These are phyloP conservation scores for Scutellaria minor DNA, from an alignment of 257 asterid species.

Conservation along the genomic window DNA sequence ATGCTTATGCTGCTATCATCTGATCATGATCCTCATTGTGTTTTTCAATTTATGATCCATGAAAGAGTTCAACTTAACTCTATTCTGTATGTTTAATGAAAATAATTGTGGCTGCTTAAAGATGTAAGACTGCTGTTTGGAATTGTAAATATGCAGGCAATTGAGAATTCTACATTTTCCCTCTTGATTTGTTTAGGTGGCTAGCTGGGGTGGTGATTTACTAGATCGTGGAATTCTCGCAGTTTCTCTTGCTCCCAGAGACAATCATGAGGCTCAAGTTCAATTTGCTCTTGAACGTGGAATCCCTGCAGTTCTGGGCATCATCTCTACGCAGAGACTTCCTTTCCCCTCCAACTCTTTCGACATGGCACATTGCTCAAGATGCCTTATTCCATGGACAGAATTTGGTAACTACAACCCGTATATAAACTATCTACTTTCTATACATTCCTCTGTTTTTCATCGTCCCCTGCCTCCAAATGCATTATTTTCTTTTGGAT, in stretches of 20 bases:
- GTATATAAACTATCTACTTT: neutral
- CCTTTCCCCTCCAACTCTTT: slow-evolving; percentile 96
- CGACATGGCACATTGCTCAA: slow-evolving; percentile 99
- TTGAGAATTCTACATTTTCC: slow-evolving; percentile 18
- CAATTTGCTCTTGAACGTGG: slow-evolving; percentile 99
- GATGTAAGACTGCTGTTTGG: neutral
- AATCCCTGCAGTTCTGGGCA: slow-evolving; percentile 92
- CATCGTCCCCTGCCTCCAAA: neutral
- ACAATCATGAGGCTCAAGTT: slow-evolving; percentile 98
- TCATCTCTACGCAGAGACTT: slow-evolving; percentile 96
- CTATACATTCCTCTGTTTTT: neutral
- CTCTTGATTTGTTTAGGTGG: slow-evolving; percentile 56
- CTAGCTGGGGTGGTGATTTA: slow-evolving; percentile 99
- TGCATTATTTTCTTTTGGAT: slow-evolving; percentile 6
- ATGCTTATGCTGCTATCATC: neutral
- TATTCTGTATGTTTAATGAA: neutral
- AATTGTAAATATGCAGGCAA: neutral
- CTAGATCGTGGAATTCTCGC: slow-evolving; percentile 87
- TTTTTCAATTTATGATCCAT: neutral
- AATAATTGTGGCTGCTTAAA: neutral
- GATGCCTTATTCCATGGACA: slow-evolving; percentile 99
- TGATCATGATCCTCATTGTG: neutral
- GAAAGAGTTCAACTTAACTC: neutral
- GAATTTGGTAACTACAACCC: slow-evolving; percentile 71
- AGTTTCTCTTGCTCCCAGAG: slow-evolving; percentile 96